Conservation (phyloP, 179 eudicot genomes). For the Sideroxylon spinosum region DNA sequence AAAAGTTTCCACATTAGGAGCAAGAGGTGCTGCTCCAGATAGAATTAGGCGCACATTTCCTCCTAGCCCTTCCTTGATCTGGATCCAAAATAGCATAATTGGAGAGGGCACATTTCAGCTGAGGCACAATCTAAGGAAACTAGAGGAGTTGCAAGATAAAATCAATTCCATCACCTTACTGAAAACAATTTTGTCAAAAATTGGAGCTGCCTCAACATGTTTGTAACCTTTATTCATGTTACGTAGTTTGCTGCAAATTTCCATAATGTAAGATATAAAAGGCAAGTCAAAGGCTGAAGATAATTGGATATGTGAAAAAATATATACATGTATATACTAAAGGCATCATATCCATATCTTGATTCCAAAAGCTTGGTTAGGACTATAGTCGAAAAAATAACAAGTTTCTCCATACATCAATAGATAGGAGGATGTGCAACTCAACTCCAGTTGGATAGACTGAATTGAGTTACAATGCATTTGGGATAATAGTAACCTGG, state of each 20-base stretch:
- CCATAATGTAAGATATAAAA: neutral
- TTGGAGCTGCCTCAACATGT: constrained; percentile 76
- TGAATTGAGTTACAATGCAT: neutral
- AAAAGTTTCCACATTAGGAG: constrained; percentile 69
- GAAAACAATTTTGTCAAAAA: constrained; percentile 70
- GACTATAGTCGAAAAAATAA: neutral
- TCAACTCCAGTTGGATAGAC: neutral
- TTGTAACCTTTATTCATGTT: constrained; percentile 76
- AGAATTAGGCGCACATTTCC: constrained; percentile 82
- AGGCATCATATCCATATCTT: constrained; percentile 1
- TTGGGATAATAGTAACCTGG: too few relatives aligned
- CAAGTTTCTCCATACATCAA: neutral
- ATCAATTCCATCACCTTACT: constrained; percentile 51
- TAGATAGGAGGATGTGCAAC: neutral
- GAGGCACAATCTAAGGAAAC: neutral
- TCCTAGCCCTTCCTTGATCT: constrained; percentile 91
- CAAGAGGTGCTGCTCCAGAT: constrained; percentile 95
- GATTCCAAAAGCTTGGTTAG: neutral
- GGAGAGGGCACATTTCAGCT: neutral
- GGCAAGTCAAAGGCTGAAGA: neutral
- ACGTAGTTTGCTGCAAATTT: constrained; percentile 64
- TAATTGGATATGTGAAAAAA: too few relatives aligned
- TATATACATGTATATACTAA: too few relatives aligned
- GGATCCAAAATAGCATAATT: constrained; percentile 15
- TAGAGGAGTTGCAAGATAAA: neutral